A percentile compares a stretch with the other conserved stretches of the same genome.
Evolutionary conservation across 371 early-diverging fungal genomes (phyloP).

Genomic region (Mucor irregularis): DNA sequence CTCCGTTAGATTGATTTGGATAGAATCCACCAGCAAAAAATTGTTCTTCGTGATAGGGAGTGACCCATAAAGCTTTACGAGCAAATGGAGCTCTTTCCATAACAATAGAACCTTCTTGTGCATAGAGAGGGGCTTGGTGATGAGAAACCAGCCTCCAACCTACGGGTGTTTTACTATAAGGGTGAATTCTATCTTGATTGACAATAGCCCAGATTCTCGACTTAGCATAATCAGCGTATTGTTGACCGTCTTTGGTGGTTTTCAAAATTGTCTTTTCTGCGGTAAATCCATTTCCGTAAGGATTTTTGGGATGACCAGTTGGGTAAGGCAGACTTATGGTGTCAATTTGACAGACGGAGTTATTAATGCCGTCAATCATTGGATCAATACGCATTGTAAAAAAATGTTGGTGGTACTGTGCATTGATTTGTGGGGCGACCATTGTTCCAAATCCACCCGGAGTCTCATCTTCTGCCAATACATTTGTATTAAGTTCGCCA

Average conservation of each 20-base stretch:
- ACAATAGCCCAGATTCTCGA: conserved; percentile 52
- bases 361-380: conserved; percentile 51
- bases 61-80: conserved; percentile 52
- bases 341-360: conserved; percentile 44
- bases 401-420: conserved; percentile 57
- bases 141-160: conserved; percentile 45
- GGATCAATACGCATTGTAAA: conserved; percentile 59
- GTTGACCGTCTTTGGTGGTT: conserved; percentile 43
- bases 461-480: conserved; percentile 52
- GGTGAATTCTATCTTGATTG: conserved; percentile 44
- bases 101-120: conserved; percentile 36
- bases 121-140: conserved; percentile 37
- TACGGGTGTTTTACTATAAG: conserved; percentile 44
- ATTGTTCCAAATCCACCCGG: conserved; percentile 46
- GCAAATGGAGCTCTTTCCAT: conserved; percentile 53
- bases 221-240: conserved; percentile 28
- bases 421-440: conserved; percentile 56
- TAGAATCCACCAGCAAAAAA: conserved; percentile 59
- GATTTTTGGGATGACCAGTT: conserved; percentile 48
- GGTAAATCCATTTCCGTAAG: conserved; percentile 46
- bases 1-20: conserved; percentile 47
- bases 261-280: conserved; percentile 32
- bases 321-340: conserved; percentile 37
- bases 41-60: conserved; percentile 51
- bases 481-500: conserved; percentile 54